Conservation (phyloP, 2,329 filamentous ascomycete species). For the Lasiodiplodia sp. region DNA sequence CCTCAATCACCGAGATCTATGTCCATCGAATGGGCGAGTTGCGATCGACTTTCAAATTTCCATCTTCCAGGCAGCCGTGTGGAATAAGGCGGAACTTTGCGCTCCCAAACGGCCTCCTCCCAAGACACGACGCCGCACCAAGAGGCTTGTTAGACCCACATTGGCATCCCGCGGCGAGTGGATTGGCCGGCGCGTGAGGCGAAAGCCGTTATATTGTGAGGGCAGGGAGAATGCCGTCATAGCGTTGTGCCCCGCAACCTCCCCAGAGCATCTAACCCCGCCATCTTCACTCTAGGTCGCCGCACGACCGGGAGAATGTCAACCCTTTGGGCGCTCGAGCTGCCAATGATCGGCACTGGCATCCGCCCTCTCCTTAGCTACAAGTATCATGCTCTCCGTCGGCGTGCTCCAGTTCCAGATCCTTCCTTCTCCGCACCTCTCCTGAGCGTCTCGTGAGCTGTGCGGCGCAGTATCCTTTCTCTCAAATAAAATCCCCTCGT, state of each 20-base stretch:
- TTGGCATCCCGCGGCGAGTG: not conserved
- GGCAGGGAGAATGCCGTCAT: slow-evolving; percentile 11
- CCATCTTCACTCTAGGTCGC: slow-evolving; percentile 1
- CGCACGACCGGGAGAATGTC: slow-evolving; percentile 14
- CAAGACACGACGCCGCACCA: not conserved
- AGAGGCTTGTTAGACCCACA: slow-evolving; percentile 7
- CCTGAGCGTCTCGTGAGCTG: slow-evolving; percentile 24
- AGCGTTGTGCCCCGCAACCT: slow-evolving; percentile 5
- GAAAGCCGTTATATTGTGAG: not conserved
- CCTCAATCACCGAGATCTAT: not conserved
- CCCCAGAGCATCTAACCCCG: slow-evolving; percentile 24
- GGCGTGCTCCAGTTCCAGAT: not conserved
- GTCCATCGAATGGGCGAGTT: not conserved
- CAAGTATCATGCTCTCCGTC: not conserved
- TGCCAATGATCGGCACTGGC: not conserved
- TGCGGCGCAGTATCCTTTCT: not conserved
- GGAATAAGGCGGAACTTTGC: not conserved
- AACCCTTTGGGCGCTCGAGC: not conserved
- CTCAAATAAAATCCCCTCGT: not conserved
- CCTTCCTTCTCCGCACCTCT: slow-evolving; percentile 4
- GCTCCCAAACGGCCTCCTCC: not conserved
- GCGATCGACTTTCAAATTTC: too few species aligned
- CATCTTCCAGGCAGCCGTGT: not conserved
- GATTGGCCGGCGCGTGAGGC: not conserved
- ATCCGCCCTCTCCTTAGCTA: not conserved